A percentile compares a stretch with the other conserved stretches of the same genome.
These are phyloP conservation scores for Hygrophoropsis aurantiaca DNA, from an alignment of 768 basidiomycete species.

Conservation along the genomic window DNA sequence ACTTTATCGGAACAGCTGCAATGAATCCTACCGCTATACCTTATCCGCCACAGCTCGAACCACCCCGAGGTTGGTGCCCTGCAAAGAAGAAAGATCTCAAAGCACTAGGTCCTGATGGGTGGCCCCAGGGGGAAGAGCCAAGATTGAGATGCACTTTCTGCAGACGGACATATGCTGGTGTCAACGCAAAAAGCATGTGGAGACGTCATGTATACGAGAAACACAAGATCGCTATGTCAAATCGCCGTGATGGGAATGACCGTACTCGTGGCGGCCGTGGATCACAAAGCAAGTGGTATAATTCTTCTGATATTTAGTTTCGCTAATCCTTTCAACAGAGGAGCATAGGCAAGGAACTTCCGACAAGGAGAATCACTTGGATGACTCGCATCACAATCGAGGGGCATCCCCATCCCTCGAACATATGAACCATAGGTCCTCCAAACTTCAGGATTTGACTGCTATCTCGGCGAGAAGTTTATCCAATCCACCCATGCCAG, in stretches of 20 bases:
- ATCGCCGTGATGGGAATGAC: slow-evolving; percentile 71
- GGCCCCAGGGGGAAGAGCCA: slow-evolving; percentile 82
- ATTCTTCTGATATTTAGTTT: neutral
- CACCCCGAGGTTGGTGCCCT: slow-evolving; percentile 84
- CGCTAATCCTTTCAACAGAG: slow-evolving; percentile 38
- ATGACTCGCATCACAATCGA: slow-evolving; percentile 25
- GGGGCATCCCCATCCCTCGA: slow-evolving; percentile 14
- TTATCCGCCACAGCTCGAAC: slow-evolving; percentile 78
- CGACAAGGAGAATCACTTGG: slow-evolving; percentile 33
- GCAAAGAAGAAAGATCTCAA: slow-evolving; percentile 81
- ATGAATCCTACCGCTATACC: slow-evolving; percentile 54
- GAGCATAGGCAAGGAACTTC: slow-evolving; percentile 49
- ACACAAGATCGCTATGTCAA: slow-evolving; percentile 88
- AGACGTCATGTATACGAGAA: slow-evolving; percentile 86
- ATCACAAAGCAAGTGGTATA: slow-evolving; percentile 55
- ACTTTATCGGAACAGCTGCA: slow-evolving; percentile 53
- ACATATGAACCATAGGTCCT: no score
- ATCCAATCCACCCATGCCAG: neutral
- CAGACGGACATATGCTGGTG: slow-evolving; percentile 78
- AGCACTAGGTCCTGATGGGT: slow-evolving; percentile 64
- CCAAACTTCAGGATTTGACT: no score
- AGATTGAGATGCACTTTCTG: slow-evolving; percentile 83
- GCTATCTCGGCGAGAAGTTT: no score
- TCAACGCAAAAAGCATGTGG: slow-evolving; percentile 93
- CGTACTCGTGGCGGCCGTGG: slow-evolving; percentile 58